Percentiles rank a stretch among this genome's conserved stretches.
phyloP scores from a whole-genome alignment of 208 protist genomes.

The Angomonas ambiguus region DNA sequence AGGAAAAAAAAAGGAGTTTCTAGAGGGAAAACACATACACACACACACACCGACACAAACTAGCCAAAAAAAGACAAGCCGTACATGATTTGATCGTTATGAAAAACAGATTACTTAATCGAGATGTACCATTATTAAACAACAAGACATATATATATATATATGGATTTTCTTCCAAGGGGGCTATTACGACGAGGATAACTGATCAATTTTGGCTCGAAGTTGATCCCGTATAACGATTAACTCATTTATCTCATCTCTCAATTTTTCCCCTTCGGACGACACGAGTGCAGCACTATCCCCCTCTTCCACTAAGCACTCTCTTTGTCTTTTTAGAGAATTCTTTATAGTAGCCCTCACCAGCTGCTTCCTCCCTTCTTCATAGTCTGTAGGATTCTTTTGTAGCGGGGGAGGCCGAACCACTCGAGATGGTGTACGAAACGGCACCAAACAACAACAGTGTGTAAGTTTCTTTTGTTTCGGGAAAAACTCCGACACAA shows the following conservation, averaged over 20 bases:
- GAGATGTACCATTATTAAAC: no score
- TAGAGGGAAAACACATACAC: no score
- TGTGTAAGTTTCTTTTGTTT: slow-evolving; percentile 31
- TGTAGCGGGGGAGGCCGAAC: background rate
- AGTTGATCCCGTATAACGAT: background rate
- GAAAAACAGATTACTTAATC: no score
- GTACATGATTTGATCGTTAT: no score
- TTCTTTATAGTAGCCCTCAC: background rate
- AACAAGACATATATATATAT: background rate
- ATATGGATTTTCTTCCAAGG: background rate
- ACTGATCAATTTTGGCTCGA: background rate
- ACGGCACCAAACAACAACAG: slow-evolving; percentile 29
- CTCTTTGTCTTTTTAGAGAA: background rate
- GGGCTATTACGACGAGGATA: background rate
- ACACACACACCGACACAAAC: no score
- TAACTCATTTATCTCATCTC: background rate
- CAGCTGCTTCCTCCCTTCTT: background rate
- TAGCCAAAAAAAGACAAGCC: no score
- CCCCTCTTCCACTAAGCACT: no score
- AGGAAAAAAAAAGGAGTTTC: background rate
- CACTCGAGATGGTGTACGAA: background rate
- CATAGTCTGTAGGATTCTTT: background rate
- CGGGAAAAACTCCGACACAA: slow-evolving; percentile 40
- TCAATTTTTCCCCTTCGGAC: no score
- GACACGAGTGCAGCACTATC: no score